Conservation (phyloP, 345 rosid species). For the Turnera subulata region DNA sequence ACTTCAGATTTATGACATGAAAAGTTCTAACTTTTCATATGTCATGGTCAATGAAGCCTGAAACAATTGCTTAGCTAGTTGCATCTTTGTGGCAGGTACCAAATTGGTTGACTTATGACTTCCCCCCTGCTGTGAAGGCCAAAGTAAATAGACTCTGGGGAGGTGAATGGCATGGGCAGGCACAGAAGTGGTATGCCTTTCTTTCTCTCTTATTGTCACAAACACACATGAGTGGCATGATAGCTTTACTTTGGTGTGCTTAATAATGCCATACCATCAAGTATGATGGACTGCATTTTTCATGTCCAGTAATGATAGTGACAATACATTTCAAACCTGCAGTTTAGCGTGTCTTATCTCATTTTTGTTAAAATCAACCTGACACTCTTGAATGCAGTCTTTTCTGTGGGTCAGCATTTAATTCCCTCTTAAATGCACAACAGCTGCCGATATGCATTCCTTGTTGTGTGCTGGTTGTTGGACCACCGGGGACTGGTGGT, state of each 20-base stretch:
- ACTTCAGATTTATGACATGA: no score
- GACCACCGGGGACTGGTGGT: background rate
- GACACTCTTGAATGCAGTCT: no score
- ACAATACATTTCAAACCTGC: background rate
- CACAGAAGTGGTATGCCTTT: constrained; percentile 74
- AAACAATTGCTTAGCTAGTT: background rate
- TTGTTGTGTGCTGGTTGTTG: background rate
- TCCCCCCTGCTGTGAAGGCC: constrained; percentile 86
- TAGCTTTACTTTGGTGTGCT: no score
- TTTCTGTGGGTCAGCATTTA: no score
- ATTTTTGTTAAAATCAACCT: background rate
- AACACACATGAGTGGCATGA: no score
- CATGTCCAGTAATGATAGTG: background rate
- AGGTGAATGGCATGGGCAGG: constrained; percentile 99
- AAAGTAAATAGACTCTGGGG: constrained; percentile 98
- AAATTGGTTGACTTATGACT: constrained; percentile 88
- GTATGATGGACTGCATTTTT: background rate
- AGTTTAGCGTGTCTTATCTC: background rate
- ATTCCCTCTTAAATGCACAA: no score
- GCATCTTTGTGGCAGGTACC: constrained; percentile 57
- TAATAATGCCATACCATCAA: no score
- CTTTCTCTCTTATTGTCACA: background rate
- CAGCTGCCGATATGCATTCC: background rate
- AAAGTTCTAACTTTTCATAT: no score
- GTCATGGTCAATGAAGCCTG: no score